Conservation (phyloP, 2,329 filamentous ascomycete genomes). For the Aspergillus latus region DNA sequence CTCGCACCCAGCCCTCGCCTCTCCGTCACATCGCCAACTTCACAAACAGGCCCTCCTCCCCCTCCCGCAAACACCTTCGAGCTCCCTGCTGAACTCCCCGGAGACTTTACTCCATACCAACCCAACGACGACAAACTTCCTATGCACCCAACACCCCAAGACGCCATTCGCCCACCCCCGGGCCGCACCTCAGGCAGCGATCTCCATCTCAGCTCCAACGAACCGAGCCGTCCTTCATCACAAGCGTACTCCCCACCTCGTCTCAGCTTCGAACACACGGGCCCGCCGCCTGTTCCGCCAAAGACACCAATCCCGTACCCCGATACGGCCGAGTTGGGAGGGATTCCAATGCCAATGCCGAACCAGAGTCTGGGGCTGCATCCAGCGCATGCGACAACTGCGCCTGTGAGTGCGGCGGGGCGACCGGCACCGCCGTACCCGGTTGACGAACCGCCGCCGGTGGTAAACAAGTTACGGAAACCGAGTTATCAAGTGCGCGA, state of each 20-base stretch:
- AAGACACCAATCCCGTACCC: slow-evolving; percentile 66
- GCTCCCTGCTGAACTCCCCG: slow-evolving; percentile 55
- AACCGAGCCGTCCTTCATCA: slow-evolving; percentile 30
- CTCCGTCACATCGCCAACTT: slow-evolving; percentile 8
- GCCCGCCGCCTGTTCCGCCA: slow-evolving; percentile 70
- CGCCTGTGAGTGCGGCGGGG: slow-evolving; percentile 22
- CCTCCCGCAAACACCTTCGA: slow-evolving; percentile 56
- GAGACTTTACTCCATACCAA: slow-evolving; percentile 35
- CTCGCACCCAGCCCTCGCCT: slow-evolving; percentile 13
- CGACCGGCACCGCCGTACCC: slow-evolving; percentile 78
- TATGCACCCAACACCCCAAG: slow-evolving; percentile 31
- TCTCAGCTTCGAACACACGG: slow-evolving; percentile 35
- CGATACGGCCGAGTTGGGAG: slow-evolving; percentile 23
- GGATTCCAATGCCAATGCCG: slow-evolving; percentile 38
- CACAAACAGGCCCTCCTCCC: slow-evolving; percentile 15
- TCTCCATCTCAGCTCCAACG: slow-evolving; percentile 32
- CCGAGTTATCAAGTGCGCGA: slow-evolving; percentile 66
- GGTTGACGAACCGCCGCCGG: slow-evolving; percentile 74
- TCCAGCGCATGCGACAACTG: slow-evolving; percentile 2
- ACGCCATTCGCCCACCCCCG: slow-evolving; percentile 25
- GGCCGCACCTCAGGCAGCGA: slow-evolving; percentile 31
- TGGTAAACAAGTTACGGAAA: slow-evolving; percentile 82
- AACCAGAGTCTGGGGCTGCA: slow-evolving; percentile 12
- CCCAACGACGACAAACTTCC: slow-evolving; percentile 34
- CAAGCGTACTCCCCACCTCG: slow-evolving; percentile 32